Percentiles rank a stretch among this genome's conserved stretches.
phyloP scores from a whole-genome alignment of 768 basidiomycete genomes.

The Boletales sp. region DNA sequence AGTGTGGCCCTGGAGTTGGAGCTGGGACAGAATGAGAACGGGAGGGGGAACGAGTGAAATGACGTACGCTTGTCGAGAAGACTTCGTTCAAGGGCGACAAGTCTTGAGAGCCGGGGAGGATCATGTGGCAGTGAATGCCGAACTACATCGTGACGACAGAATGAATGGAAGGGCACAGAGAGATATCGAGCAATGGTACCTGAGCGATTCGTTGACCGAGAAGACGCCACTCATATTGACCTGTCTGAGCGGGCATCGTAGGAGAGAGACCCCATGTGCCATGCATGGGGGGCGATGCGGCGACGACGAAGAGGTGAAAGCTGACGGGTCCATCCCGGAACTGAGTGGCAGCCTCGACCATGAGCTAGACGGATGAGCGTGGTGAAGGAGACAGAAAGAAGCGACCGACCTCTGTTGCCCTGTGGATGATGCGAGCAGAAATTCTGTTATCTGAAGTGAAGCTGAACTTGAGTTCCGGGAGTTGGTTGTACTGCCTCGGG shows the following conservation, averaged over 20 bases:
- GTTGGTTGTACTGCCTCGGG: conserved; percentile 42
- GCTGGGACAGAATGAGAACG: conserved; percentile 11
- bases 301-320: conserved; percentile 53
- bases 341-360: conserved; percentile 27
- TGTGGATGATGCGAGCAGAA: conserved; percentile 40
- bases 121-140: conserved; percentile 56
- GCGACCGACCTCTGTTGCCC: conserved; percentile 41
- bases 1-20: conserved; percentile 23
- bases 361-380: conserved; percentile 16
- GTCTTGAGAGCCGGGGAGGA: conserved; percentile 45
- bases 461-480: conserved; percentile 42
- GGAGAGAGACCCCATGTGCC: conserved; percentile 23
- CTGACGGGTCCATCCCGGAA: conserved; percentile 33
- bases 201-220: conserved; percentile 43
- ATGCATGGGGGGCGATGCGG: conserved; percentile 43
- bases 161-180: conserved; percentile 15
- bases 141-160: conserved; percentile 33
- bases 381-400: not conserved
- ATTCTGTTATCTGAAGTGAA: conserved; percentile 42
- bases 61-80: conserved; percentile 45
- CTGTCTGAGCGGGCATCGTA: conserved; percentile 27
- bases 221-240: conserved; percentile 38
- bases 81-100: conserved; percentile 45
- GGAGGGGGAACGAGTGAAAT: not conserved
- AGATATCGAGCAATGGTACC: conserved; percentile 31